Percentiles rank a stretch among this genome's conserved stretches.
Evolutionary conservation across 768 basidiomycete species (phyloP).

Genomic region (Lactarius deliciosus): DNA sequence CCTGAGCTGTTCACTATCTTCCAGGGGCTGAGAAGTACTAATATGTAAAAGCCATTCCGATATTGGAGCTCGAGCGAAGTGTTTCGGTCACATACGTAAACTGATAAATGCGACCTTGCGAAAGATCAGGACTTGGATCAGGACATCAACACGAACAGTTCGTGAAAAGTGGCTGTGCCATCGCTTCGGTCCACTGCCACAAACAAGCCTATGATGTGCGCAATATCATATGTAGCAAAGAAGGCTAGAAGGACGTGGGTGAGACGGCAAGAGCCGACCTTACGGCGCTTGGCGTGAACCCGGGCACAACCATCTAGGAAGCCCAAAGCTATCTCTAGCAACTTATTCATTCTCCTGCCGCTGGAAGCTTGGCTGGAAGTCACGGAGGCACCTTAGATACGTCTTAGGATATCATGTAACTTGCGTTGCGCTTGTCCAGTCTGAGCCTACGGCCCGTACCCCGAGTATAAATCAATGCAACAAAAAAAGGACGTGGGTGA

Average conservation of each 20-base stretch:
- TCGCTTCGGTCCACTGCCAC: background rate
- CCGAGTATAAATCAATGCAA: too few species aligned
- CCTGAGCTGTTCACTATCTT: conserved; percentile 75
- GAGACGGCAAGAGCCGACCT: background rate
- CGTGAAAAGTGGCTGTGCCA: conserved; percentile 67
- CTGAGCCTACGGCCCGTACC: too few species aligned
- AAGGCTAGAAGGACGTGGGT: conserved; percentile 53
- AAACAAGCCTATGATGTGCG: background rate
- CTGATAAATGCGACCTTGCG: conserved; percentile 71
- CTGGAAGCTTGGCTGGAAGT: too few species aligned
- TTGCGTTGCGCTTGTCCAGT: too few species aligned
- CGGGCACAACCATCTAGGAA: too few species aligned
- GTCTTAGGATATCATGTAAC: too few species aligned
- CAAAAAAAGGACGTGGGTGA: background rate
- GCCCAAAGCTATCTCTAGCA: too few species aligned
- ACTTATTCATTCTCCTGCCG: too few species aligned
- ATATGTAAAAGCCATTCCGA: conserved; percentile 77
- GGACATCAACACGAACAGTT: conserved; percentile 57
- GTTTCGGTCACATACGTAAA: conserved; percentile 29
- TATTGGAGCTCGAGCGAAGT: conserved; percentile 50
- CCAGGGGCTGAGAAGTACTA: conserved; percentile 45
- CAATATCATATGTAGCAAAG: conserved; percentile 70
- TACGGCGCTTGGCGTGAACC: too few species aligned
- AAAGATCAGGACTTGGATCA: too few species aligned
- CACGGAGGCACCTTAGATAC: too few species aligned